Evolutionary conservation across 305 asterid species (phyloP).

Genomic region (Plantago coronopus): DNA sequence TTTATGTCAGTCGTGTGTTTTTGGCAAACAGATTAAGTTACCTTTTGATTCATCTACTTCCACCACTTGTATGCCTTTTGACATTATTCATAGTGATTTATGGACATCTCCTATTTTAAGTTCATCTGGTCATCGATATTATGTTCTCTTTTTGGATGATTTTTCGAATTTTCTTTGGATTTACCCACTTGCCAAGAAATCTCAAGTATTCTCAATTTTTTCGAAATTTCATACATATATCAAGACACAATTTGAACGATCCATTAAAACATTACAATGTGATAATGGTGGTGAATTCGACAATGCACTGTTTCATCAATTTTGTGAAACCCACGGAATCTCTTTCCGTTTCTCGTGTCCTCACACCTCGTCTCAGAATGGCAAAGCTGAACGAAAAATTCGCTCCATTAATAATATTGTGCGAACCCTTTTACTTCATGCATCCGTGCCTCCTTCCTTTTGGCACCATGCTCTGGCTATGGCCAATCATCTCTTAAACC

Average conservation of each 20-base stretch:
- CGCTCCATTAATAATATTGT: not conserved
- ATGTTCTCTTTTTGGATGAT: not conserved
- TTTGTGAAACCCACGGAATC: not conserved
- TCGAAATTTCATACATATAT: not conserved
- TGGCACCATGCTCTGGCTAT: not conserved
- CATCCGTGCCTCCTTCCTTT: not conserved
- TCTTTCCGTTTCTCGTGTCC: not conserved
- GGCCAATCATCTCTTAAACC: not conserved
- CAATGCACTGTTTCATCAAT: not conserved
- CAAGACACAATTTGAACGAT: not conserved
- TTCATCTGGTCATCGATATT: not conserved
- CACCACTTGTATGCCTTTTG: not conserved
- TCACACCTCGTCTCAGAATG: not conserved
- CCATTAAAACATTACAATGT: not conserved
- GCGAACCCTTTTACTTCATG: not conserved
- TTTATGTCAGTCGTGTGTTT: not conserved
- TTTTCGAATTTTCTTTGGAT: not conserved
- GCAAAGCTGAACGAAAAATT: not conserved
- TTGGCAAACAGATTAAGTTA: not conserved
- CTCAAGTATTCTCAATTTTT: not conserved
- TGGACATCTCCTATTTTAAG: not conserved
- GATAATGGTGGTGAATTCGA: not conserved
- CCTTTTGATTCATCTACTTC: not conserved
- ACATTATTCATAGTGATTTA: not conserved
- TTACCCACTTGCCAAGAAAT: not conserved